Percentiles rank a stretch among this genome's conserved stretches.
phyloP scores from a whole-genome alignment of 1,284 basidiomycete genomes.

The Moesziomyces globuligerus region DNA sequence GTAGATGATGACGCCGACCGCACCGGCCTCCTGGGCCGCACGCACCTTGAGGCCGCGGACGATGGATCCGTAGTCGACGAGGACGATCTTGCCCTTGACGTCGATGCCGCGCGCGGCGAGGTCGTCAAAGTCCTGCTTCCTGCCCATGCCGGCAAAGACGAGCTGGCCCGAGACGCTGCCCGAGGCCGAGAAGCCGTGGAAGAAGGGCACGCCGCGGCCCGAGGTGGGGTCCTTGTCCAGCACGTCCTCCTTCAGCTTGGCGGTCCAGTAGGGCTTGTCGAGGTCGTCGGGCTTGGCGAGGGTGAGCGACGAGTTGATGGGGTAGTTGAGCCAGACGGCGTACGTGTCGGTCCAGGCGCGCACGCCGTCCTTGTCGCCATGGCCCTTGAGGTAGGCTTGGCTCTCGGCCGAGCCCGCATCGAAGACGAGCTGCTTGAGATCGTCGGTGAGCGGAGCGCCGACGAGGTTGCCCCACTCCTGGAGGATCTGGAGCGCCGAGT shows the following conservation, averaged over 20 bases:
- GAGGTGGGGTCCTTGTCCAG: conserved; percentile 70
- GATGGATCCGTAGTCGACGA: conserved; percentile 81
- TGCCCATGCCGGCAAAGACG: conserved; percentile 84
- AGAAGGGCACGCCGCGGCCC: conserved; percentile 68
- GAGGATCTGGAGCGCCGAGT: conserved; percentile 48
- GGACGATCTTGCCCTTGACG: conserved; percentile 82
- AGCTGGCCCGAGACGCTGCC: conserved; percentile 72
- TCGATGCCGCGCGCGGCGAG: conserved; percentile 73
- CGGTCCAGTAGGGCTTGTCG: conserved; percentile 73
- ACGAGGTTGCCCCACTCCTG: conserved; percentile 60
- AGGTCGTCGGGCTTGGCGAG: conserved; percentile 48
- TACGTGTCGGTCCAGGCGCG: conserved; percentile 65
- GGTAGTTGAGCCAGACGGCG: conserved; percentile 63
- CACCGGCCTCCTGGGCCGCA: conserved; percentile 82
- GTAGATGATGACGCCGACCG: conserved; percentile 77
- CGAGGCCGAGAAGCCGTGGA: conserved; percentile 68
- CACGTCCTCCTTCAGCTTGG: conserved; percentile 68
- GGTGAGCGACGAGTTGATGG: conserved; percentile 55
- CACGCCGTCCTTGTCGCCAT: conserved; percentile 13
- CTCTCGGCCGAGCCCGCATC: conserved; percentile 59
- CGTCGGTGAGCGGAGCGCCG: conserved; percentile 36
- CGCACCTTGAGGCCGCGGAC: conserved; percentile 87
- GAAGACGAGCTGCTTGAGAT: conserved; percentile 50
- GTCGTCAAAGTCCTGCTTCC: conserved; percentile 77
- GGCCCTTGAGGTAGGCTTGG: conserved; percentile 47